Base-by-base conservation (phyloP, 1,139 yeast species). In the Scheffersomyces quercinus region DNA sequence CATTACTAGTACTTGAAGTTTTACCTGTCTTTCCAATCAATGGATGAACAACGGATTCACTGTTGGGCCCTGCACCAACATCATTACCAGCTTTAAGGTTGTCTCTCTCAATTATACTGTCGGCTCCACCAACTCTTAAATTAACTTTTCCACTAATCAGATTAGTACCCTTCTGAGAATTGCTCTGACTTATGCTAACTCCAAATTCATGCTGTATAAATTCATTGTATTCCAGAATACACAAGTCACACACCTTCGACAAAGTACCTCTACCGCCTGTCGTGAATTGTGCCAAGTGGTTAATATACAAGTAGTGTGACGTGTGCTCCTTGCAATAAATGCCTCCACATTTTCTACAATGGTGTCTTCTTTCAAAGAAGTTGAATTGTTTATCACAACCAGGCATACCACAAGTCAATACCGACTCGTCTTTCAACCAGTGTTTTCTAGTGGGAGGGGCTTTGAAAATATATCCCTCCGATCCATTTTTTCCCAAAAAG, bases 271-370 rank as follows among this genome's bases (percentile, higher is more conserved):
- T 70, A 10, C 88, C 84, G 39, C 90, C 93, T 48, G 89, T 79
- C 43, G 88, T 79, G 67, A 87, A 81, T 58, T 83, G 79, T 26
- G 95, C 93, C 54, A 80, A 67, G 40, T 75, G 74, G 57, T 89
- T 91, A 48, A 91, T 75, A 56, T 79, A 79, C 31, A 79, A 62
- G 50, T 62, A 77, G 55, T 80, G 83, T 28, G 73, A 68, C 7
- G 83, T 70, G 51, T 82, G 83, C 45, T 82, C 85, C 41, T 84
- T 83, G 65, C 98, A 91, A 59, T 85, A 91, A 11, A 91, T 79
- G 28, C 89, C 95, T 14, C 98, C 98, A 68, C 98, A 91, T 58
- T 88, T 85, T 41, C 98, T 79, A 61, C 98, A 91, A 66, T 91
- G 98, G 60, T 91, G 98, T 46, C 95, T 81, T 50, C 98, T 78